A percentile compares a stretch with the other conserved stretches of the same genome.
Conservation (phyloP, 2,329 filamentous ascomycete genomes). For the Mycogone perniciosa region DNA sequence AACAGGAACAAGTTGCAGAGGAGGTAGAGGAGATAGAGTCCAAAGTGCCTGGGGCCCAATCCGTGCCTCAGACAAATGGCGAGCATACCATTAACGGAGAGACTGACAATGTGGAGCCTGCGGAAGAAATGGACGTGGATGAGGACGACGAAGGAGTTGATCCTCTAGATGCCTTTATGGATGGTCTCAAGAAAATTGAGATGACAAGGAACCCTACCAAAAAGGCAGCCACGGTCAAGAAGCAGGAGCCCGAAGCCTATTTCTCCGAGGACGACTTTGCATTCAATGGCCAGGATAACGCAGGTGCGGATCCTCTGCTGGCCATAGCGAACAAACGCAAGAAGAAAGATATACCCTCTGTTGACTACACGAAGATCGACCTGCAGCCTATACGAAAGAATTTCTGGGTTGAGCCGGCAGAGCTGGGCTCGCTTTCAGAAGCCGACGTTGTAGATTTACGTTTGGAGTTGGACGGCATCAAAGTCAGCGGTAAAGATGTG, state of each 20-base stretch:
- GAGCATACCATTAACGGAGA: slow-evolving; percentile 7
- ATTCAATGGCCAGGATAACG: slow-evolving; percentile 42
- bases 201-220: slow-evolving; percentile 30
- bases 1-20: slow-evolving; percentile 36
- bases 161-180: slow-evolving; percentile 97
- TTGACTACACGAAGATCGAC: slow-evolving; percentile 82
- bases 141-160: slow-evolving; percentile 61
- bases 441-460: slow-evolving; percentile 77
- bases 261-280: slow-evolving; percentile 78
- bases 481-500: slow-evolving; percentile 79
- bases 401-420: slow-evolving; percentile 87
- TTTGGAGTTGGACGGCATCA: slow-evolving; percentile 89
- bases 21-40: slow-evolving; percentile 20
- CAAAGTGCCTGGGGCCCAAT: slow-evolving; percentile 17
- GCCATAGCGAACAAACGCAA: slow-evolving; percentile 62
- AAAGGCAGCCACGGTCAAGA: slow-evolving; percentile 31
- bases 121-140: slow-evolving; percentile 52
- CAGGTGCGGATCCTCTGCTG: slow-evolving; percentile 42
- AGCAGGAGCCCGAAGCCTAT: slow-evolving; percentile 72
- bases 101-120: not conserved
- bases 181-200: slow-evolving; percentile 53
- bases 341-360: slow-evolving; percentile 88
- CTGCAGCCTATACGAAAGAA: slow-evolving; percentile 84
- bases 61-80: slow-evolving; percentile 10
- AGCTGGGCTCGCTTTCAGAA: slow-evolving; percentile 76